Evolutionary conservation across 176 grass and related monocot genomes (phyloP), one percentile per base, ranked within the genome.

Genomic region (Lolium perenne): DNA sequence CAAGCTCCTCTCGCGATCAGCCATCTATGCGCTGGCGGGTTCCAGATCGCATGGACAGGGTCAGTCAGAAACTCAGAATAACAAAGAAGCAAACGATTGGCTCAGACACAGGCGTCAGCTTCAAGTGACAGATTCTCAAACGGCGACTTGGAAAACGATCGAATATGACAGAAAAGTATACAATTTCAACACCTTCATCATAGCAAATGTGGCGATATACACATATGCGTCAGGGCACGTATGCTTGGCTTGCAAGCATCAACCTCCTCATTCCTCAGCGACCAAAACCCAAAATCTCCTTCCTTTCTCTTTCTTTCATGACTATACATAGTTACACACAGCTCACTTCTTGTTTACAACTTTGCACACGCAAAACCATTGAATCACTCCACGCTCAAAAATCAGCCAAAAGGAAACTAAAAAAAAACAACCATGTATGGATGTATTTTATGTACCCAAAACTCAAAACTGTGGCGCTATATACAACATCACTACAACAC

Each of bases 391-490:
- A 20, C 35, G 3, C 2, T 22, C 41, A 50, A 61, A 82, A 15
- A 76, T 8, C 58, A 65, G 23, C 22, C 21, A 63, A 5, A 21
- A 48, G 66, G 21, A 17, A 49, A 8, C 2, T 20, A 68, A 5
- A 38, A 20, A 12, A 32, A 83, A 20, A 38, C 13, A 63, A 8
- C 17, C 38, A 23, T 10, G 14, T 38, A 38, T 38, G 6, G 14
- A 17, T 55, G 17, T 71, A 18, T 82, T 43, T 43, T 55, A 70
- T 72, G 51, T 72, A 83, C 25, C 74, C 40, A 23, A 32, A 71
- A 26, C 25, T 79, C 89, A 87, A 84, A 91, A 88, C 68, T 87
- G 85, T 84, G 80, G 80, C 74, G 9, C 60, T 88, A 91, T 85
- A 61, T 85, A 88, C 89, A 35, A 87, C 85, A 85, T 51, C 80